Percentiles rank a stretch among this genome's conserved stretches.
Conservation (phyloP, 129 eudicot genomes). For the Erigeron canadensis region DNA sequence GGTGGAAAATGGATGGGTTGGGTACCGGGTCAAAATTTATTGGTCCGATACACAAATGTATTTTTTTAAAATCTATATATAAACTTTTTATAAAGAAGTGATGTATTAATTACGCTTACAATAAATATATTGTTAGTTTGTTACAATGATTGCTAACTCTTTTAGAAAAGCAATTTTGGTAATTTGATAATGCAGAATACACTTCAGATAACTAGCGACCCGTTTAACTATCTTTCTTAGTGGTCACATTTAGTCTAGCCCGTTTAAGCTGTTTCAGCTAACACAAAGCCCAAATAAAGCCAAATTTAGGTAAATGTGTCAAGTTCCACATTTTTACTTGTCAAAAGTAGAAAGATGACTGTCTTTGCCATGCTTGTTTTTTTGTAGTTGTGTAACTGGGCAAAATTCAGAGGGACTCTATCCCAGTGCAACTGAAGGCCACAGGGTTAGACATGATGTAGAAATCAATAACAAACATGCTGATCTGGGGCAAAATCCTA, state of each 20-base stretch:
- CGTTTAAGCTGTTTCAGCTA: neutral
- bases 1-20: neutral
- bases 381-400: constrained; percentile 48
- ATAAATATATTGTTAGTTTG: constrained; percentile 1
- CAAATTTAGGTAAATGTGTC: neutral
- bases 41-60: neutral
- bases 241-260: neutral
- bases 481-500: constrained; percentile 20
- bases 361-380: constrained; percentile 8
- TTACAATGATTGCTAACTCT: neutral
- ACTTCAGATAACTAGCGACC: neutral
- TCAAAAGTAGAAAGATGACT: constrained; percentile 13
- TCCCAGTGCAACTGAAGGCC: constrained; percentile 31
- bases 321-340: neutral
- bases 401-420: constrained; percentile 27
- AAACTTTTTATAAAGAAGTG: neutral
- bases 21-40: neutral
- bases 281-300: neutral
- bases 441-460: constrained; percentile 13
- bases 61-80: neutral
- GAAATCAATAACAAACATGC: constrained; percentile 10
- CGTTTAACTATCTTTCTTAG: neutral
- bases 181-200: neutral
- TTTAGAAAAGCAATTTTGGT: neutral
- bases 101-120: neutral